Conservation (phyloP, 139 green algal genomes). For the Chlorella ohadii region DNA sequence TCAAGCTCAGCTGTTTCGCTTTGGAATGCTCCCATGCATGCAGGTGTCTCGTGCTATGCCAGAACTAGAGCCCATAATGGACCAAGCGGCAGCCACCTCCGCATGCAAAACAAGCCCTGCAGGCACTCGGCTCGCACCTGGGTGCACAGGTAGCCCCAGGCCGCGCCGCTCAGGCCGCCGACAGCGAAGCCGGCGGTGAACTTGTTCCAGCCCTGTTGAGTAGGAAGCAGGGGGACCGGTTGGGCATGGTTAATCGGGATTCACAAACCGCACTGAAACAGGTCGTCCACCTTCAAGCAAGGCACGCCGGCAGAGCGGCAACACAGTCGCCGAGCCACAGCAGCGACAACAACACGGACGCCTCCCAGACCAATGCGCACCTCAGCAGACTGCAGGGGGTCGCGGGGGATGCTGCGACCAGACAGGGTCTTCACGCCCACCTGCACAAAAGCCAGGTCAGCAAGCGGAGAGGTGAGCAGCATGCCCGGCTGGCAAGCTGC, state of each 20-base stretch:
- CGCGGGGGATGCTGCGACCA: conserved; percentile 64
- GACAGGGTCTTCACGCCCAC: conserved; percentile 95
- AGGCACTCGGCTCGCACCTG: conserved; percentile 46
- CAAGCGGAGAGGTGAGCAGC: background rate
- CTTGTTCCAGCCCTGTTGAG: conserved; percentile 74
- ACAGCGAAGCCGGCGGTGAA: conserved; percentile 94
- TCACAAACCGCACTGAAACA: too few species aligned
- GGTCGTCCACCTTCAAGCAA: too few species aligned
- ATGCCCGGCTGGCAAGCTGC: too few species aligned
- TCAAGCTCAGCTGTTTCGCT: too few species aligned
- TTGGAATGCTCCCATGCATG: background rate
- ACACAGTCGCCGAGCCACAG: too few species aligned
- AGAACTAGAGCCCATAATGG: too few species aligned
- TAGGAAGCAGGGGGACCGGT: too few species aligned
- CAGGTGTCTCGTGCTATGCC: background rate
- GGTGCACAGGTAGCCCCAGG: conserved; percentile 91
- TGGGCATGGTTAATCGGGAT: too few species aligned
- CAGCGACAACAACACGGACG: too few species aligned
- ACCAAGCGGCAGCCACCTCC: background rate
- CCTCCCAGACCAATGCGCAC: too few species aligned
- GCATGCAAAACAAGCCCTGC: background rate
- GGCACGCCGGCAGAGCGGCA: too few species aligned
- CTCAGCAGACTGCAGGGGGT: conserved; percentile 72
- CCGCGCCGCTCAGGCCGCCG: conserved; percentile 90
- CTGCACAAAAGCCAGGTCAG: conserved; percentile 15